Evolutionary conservation across 257 asterid genomes (phyloP).

Genomic region (Eucommia ulmoides): DNA sequence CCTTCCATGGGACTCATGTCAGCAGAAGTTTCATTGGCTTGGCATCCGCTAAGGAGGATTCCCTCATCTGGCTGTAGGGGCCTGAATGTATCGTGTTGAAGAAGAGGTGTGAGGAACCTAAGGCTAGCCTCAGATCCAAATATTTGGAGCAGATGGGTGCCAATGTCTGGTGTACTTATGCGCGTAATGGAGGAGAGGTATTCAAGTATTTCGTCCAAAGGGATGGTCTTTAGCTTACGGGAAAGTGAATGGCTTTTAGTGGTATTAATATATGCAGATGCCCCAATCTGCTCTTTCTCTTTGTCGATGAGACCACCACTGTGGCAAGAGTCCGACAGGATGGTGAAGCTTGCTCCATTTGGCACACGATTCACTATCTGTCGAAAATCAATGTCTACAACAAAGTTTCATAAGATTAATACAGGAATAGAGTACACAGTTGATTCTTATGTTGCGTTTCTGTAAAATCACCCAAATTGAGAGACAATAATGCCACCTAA

Average conservation of each 20-base stretch:
- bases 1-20: constrained; percentile 33
- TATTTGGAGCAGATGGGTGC: constrained; percentile 44
- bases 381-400: constrained; percentile 60
- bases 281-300: constrained; percentile 81
- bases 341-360: constrained; percentile 59
- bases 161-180: constrained; percentile 39
- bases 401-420: neutral
- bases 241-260: neutral
- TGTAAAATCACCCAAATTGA: too few relatives aligned
- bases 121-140: constrained; percentile 58
- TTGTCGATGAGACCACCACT: constrained; percentile 91
- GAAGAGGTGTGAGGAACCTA: constrained; percentile 25
- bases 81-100: constrained; percentile 18
- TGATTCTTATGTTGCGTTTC: too few relatives aligned
- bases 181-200: constrained; percentile 41
- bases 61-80: constrained; percentile 58
- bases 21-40: constrained; percentile 55
- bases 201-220: constrained; percentile 31
- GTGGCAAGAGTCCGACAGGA: constrained; percentile 84
- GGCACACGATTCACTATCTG: constrained; percentile 63
- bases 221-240: constrained; percentile 36
- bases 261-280: constrained; percentile 10
- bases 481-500: too few relatives aligned
- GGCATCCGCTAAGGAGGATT: constrained; percentile 71
- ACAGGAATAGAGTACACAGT: too few relatives aligned